Evolutionary conservation across 2,329 filamentous ascomycete species (phyloP), one percentile per base, ranked within the genome.

Genomic region (Venturia aucupariae): DNA sequence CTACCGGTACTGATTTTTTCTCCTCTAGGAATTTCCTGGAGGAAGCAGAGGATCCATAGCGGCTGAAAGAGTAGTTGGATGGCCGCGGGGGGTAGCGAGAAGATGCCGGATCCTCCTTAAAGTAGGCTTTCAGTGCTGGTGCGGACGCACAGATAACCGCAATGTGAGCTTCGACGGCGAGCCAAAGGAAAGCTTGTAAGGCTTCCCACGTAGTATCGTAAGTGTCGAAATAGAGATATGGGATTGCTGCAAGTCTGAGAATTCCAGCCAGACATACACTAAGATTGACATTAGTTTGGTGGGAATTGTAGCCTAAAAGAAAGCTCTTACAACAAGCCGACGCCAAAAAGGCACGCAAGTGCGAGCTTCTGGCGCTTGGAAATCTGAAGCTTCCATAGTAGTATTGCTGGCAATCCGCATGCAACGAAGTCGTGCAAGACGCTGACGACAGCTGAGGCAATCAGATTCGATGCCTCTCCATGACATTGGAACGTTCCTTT

Each of bases 221-320:
- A 5, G 63, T 64, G 3, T 38, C 11, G 44, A 41, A 63, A 30
- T 64, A 64, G 7, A 54, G 30, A 60, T 54, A 22, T 19, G 27
- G 51, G 22, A 46, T 32, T 32, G 30, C 35, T 4, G 46, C 35
- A 64, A 39, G 46, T 15, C 62, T 54, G 75, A 72, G 51, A 46
- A 64, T 27, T 42, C 51, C 32, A 19, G 35, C 32, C 35, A 48
- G 32, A 30, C 51, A 64, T 32, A 62, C 42, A 48, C 46, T 24
- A 48, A n/a, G 13, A 42, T 74, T 68, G 81, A 74, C 48, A 77
- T 75, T 57, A 78, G 64, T 46, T 69, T 48, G 13, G 57, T 68
- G 64, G 15, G 64, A 55, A 2, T 51, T 15, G 15, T 65, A 66
- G 15, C 67, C 55, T n/a, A 4, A 8, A 15, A 15, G 22, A 17